Evolutionary conservation across 352 stramenopile genomes (phyloP).

Genomic region (Aphanomyces euteiches): DNA sequence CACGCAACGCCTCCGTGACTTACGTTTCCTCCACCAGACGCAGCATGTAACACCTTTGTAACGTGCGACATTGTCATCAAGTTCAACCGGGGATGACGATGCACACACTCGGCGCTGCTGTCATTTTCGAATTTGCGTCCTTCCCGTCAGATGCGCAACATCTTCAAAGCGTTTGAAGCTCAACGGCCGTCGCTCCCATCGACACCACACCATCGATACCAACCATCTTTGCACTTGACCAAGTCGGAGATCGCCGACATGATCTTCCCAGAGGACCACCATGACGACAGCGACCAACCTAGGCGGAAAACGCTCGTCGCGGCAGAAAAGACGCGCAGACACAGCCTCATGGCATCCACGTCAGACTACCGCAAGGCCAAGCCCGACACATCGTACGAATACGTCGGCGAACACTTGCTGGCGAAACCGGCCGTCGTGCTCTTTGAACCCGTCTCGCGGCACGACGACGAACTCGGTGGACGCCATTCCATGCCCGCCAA

Average conservation of each 20-base stretch:
- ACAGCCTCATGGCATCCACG: background rate
- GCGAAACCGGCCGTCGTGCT: background rate
- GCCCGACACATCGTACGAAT: background rate
- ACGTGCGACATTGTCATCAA: no score
- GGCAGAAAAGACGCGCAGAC: background rate
- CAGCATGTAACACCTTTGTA: no score
- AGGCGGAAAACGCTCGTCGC: background rate
- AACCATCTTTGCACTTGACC: constrained; percentile 4
- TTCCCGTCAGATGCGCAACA: no score
- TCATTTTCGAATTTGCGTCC: no score
- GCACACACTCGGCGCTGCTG: no score
- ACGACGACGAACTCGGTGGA: background rate
- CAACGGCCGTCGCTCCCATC: constrained; percentile 14
- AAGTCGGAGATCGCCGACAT: constrained; percentile 11
- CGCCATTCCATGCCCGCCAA: constrained; percentile 12
- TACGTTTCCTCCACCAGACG: no score
- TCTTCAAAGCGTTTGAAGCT: constrained; percentile 3
- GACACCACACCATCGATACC: constrained; percentile 1
- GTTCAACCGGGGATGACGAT: no score
- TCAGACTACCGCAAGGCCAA: background rate
- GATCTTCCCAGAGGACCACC: background rate
- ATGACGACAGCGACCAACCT: background rate
- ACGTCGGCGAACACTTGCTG: constrained; percentile 8
- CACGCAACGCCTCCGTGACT: no score
- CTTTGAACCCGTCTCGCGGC: background rate